phyloP scores from a whole-genome alignment of 257 asterid species.

The Anisodus acutangulus region DNA sequence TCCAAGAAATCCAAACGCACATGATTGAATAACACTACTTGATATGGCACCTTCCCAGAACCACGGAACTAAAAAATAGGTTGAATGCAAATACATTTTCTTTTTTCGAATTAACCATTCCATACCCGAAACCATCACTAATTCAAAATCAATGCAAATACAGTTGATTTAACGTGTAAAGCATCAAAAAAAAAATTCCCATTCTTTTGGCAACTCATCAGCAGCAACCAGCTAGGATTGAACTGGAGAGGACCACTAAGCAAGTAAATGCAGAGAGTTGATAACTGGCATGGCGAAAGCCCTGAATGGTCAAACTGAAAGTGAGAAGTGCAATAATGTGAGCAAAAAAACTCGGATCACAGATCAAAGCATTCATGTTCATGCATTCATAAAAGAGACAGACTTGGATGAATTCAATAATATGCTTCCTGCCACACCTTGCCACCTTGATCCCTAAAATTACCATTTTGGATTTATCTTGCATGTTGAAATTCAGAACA shows the following conservation, averaged over 20 bases:
- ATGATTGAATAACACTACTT: no score
- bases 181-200: background rate
- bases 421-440: background rate
- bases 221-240: constrained; percentile 24
- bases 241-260: constrained; percentile 33
- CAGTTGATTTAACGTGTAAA: background rate
- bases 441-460: background rate
- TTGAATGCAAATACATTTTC: background rate
- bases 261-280: constrained; percentile 27
- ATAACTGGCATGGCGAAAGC: constrained; percentile 18
- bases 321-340: constrained; percentile 18
- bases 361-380: background rate
- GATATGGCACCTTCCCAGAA: constrained; percentile 9
- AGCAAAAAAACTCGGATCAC: background rate
- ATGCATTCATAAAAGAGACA: background rate
- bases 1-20: no score
- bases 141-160: background rate
- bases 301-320: background rate
- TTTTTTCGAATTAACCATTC: no score
- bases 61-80: constrained; percentile 16
- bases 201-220: constrained; percentile 20
- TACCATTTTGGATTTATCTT: background rate
- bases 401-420: background rate
- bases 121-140: no score
- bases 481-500: background rate